phyloP scores from a whole-genome alignment of 495 filamentous ascomycete species.

The Aspergillus haitiensis region DNA sequence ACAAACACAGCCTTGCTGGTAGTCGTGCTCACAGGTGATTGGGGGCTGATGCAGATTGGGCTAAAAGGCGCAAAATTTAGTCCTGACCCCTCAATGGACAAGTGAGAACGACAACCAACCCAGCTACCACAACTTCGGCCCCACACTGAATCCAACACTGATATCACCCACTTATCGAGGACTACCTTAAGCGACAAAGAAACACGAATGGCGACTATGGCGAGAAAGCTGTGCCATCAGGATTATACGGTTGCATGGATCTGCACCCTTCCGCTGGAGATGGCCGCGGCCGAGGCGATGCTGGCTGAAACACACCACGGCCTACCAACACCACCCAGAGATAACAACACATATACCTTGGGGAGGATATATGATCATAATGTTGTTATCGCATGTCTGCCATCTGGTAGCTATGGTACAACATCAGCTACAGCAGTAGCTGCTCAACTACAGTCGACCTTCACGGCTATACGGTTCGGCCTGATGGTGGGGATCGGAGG shows the following conservation, averaged over 20 bases:
- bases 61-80: too few species aligned
- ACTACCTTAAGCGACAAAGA: too few species aligned
- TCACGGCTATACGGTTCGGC: conserved; percentile 24
- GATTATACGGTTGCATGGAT: conserved; percentile 39
- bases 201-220: too few species aligned
- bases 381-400: conserved; percentile 36
- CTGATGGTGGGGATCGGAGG: conserved; percentile 42
- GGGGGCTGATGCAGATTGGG: too few species aligned
- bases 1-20: too few species aligned
- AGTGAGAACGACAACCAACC: too few species aligned
- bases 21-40: too few species aligned
- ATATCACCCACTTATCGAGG: too few species aligned
- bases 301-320: conserved; percentile 30
- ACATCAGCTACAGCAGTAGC: conserved; percentile 28
- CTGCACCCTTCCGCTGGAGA: conserved; percentile 34
- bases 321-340: conserved; percentile 14
- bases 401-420: conserved; percentile 28
- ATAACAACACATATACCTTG: conserved; percentile 36
- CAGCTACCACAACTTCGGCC: too few species aligned
- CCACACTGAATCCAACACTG: too few species aligned
- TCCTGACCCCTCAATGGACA: too few species aligned
- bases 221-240: too few species aligned
- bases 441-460: conserved; percentile 28
- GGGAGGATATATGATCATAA: conserved; percentile 34
- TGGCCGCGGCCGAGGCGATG: conserved; percentile 30